phyloP scores from a whole-genome alignment of 1,284 basidiomycete species.

The Trichosporon asahii region DNA sequence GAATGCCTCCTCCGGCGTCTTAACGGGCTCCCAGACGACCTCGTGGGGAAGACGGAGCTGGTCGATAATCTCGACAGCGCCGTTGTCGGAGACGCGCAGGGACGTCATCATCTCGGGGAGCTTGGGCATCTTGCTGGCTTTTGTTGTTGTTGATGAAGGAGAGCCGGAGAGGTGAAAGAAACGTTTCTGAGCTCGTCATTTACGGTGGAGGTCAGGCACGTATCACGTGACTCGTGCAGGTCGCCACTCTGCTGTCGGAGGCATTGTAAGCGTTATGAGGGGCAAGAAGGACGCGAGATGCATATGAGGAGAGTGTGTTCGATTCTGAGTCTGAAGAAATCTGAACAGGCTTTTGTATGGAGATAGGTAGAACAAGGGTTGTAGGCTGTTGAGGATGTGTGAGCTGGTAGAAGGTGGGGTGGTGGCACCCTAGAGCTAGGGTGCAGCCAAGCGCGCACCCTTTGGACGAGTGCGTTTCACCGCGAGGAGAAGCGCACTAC shows the following conservation, averaged over 20 bases:
- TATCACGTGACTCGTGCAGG: neutral
- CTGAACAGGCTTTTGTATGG: too few species aligned
- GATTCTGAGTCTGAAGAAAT: too few species aligned
- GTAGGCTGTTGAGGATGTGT: too few species aligned
- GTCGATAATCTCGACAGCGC: constrained; percentile 75
- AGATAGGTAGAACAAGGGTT: too few species aligned
- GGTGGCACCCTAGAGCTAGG: too few species aligned
- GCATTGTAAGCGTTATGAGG: too few species aligned
- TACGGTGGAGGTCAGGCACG: neutral
- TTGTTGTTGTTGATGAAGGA: neutral
- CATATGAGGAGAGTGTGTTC: too few species aligned
- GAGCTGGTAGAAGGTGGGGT: too few species aligned
- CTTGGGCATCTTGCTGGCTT: constrained; percentile 19
- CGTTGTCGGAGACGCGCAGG: constrained; percentile 59
- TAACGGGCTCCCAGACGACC: constrained; percentile 67
- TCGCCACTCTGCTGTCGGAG: neutral
- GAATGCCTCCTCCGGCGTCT: constrained; percentile 72
- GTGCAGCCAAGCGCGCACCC: too few species aligned
- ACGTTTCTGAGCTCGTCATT: neutral
- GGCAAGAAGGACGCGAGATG: too few species aligned
- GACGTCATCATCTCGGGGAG: constrained; percentile 57
- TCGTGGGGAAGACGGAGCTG: constrained; percentile 80
- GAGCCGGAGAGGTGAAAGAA: neutral
- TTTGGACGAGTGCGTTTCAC: neutral
- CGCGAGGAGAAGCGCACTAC: neutral